Base-by-base conservation (phyloP, 2,329 filamentous ascomycete genomes). In the Pseudonectria foliicola region DNA sequence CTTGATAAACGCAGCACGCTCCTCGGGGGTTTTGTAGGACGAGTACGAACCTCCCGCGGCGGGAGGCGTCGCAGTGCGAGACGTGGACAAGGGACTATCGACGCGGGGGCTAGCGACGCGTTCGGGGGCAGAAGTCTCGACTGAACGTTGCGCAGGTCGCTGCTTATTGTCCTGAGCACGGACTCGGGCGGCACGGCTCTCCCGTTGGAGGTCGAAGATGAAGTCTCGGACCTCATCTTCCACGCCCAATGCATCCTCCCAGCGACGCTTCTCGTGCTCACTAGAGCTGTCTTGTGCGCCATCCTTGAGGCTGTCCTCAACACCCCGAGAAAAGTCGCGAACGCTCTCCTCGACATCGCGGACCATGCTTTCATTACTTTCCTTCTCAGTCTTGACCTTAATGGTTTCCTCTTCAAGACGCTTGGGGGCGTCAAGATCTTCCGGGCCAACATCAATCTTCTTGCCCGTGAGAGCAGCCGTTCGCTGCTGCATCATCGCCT, bases 401-500 rank as follows among this genome's bases (percentile, higher is more conserved):
- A 84, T 78, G 48, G 71, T 92, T 62, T 98, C 90, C 48, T 93
- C 85, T 58, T 96, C 92, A 12, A 96, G 63, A 24, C 92, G 79
- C 63, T 87, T 85, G 30, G 88, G 80, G 4, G 85, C 86, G 44
- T 85, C 85, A 16, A 75, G 72, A 44, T 89, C 82, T 45, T 93
- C 85, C 40, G 81, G 75, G 29, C 66, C 68, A 3, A 68, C 60
- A 25, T 85, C 79, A 30, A 82, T 67, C 55, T 89, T 88, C 60
- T 82, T 87, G 38, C 92, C 92, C 14, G 88, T 87, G 44, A 98
- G 67, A 13, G 92, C 90, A 37, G 92, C 92, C 48, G 92, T 89
- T 40, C 92, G 83, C 54, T 95, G 89, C 64, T 96, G 90, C 92
- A 98, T 98, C 80, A 95, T 94, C 26, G 90, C 90, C 64, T 89